These are phyloP conservation scores for Ogataea pini DNA, from an alignment of 805 yeast genomes.

Conservation along the genomic window DNA sequence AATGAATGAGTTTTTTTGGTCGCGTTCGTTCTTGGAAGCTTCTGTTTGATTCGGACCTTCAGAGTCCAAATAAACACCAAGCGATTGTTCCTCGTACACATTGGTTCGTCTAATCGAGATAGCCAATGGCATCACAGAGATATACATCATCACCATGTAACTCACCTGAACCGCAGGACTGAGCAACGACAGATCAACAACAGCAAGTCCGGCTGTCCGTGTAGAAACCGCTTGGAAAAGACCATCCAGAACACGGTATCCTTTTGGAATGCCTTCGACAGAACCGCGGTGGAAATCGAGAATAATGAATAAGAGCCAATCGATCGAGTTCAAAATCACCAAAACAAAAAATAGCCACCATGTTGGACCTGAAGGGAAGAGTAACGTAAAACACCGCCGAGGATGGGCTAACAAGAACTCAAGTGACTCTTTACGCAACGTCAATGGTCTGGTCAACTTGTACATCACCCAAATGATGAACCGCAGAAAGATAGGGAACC, in stretches of 20 bases:
- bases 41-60: constrained; percentile 39
- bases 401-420: constrained; percentile 93
- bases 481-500: constrained; percentile 83
- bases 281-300: constrained; percentile 63
- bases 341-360: constrained; percentile 89
- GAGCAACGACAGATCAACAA: constrained; percentile 64
- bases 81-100: constrained; percentile 95
- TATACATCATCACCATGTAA: constrained; percentile 96
- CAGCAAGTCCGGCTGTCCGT: constrained; percentile 89
- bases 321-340: constrained; percentile 70
- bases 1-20: constrained; percentile 54
- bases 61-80: constrained; percentile 69
- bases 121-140: constrained; percentile 93
- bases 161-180: constrained; percentile 94
- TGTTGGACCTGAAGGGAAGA: constrained; percentile 91
- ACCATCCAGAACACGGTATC: constrained; percentile 77
- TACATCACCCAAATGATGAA: constrained; percentile 79
- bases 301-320: constrained; percentile 76
- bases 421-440: constrained; percentile 69
- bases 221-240: constrained; percentile 89
- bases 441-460: constrained; percentile 64
- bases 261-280: constrained; percentile 57
- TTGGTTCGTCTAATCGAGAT: constrained; percentile 95
- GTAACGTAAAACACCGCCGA: constrained; percentile 89
- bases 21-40: constrained; percentile 41